These are phyloP conservation scores for Hordeum pubiflorum DNA, from an alignment of 202 grass and related monocot genomes.

Conservation along the genomic window DNA sequence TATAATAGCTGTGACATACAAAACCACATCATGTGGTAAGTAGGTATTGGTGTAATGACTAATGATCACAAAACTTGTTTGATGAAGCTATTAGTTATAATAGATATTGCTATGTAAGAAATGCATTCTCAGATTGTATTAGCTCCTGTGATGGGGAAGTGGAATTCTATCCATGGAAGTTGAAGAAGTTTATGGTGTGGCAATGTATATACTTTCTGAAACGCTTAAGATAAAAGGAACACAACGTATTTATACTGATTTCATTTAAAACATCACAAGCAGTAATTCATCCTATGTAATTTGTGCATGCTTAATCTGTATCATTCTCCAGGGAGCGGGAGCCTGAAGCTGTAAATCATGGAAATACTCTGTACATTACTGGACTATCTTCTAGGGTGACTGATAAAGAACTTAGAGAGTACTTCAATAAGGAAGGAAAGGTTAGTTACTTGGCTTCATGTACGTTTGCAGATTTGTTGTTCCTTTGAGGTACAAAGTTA, in stretches of 20 bases:
- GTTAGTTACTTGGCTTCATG: slow-evolving; percentile 25
- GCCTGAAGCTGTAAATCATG: slow-evolving; percentile 53
- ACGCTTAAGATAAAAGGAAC: background rate
- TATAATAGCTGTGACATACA: background rate
- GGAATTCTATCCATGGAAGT: background rate
- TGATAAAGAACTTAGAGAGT: slow-evolving; percentile 63
- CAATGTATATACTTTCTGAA: background rate
- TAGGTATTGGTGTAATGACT: background rate
- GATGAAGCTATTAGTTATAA: background rate
- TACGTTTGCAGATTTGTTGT: background rate
- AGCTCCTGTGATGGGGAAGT: background rate
- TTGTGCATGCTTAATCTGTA: background rate
- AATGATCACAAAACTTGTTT: background rate
- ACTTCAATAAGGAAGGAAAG: slow-evolving; percentile 83
- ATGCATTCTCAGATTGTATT: background rate
- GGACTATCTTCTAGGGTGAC: slow-evolving; percentile 70
- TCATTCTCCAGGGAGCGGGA: slow-evolving; percentile 44
- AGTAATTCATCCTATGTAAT: background rate
- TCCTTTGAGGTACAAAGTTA: background rate
- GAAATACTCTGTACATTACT: slow-evolving; percentile 78
- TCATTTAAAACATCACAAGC: no score
- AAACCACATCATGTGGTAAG: background rate
- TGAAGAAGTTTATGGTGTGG: background rate
- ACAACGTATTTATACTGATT: background rate
- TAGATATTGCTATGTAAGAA: background rate